Evolutionary conservation across 2,329 filamentous ascomycete species (phyloP).

Genomic region (Lasiodiplodia sp.): DNA sequence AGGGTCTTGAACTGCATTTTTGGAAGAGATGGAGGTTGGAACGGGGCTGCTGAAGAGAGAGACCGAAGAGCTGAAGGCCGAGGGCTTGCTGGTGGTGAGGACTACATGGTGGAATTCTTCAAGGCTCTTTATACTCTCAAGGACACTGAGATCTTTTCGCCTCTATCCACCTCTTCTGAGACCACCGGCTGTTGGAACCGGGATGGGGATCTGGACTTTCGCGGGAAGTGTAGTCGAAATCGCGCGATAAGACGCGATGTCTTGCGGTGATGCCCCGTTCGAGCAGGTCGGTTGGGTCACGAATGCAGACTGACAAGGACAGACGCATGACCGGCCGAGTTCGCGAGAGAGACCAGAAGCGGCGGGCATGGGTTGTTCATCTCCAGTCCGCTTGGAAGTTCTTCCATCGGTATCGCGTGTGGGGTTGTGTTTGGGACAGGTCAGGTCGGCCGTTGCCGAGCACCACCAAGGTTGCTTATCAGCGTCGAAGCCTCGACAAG

Average conservation of each 20-base stretch:
- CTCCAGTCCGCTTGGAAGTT: not conserved
- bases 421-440: not conserved
- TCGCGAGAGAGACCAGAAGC: not conserved
- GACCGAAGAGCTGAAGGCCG: not conserved
- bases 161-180: not conserved
- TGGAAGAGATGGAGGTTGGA: not conserved
- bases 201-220: not conserved
- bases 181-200: not conserved
- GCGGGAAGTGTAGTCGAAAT: not conserved
- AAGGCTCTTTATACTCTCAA: not conserved
- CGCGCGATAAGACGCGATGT: conserved; percentile 19
- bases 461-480: not conserved
- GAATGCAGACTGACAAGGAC: not conserved
- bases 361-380: not conserved
- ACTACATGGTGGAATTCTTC: not conserved
- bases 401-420: not conserved
- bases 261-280: not conserved
- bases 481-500: conserved; percentile 10
- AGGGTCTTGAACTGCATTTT: conserved; percentile 44
- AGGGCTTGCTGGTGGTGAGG: conserved; percentile 6
- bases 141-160: no score
- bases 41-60: not conserved
- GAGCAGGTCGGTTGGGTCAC: conserved; percentile 2
- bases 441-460: not conserved
- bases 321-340: not conserved